Evolutionary conservation across 2,329 filamentous ascomycete genomes (phyloP).

Genomic region (Cladosporium cucumerinum): DNA sequence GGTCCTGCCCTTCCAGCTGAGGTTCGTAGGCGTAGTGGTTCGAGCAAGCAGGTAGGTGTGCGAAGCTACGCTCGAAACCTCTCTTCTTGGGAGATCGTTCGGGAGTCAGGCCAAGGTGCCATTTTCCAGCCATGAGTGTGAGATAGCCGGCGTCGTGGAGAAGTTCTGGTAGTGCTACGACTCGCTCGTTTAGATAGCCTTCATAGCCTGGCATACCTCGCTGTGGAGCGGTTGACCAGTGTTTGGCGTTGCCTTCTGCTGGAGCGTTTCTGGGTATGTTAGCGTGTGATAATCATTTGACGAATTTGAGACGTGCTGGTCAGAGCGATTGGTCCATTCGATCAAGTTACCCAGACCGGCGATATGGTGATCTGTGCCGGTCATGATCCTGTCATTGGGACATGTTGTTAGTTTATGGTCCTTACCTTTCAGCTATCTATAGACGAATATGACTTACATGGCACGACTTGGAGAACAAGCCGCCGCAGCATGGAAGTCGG

Average conservation of each 20-base stretch:
- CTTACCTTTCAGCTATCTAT: neutral
- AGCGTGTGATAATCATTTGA: neutral
- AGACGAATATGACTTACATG: constrained; percentile 42
- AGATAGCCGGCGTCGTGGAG: constrained; percentile 58
- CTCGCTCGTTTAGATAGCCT: constrained; percentile 60
- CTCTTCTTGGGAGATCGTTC: constrained; percentile 55
- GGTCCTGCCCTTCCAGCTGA: constrained; percentile 36
- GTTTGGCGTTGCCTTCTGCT: constrained; percentile 42
- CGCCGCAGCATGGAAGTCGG: constrained; percentile 62
- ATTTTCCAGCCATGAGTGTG: constrained; percentile 61
- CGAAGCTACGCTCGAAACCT: constrained; percentile 59
- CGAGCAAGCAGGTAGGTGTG: constrained; percentile 58
- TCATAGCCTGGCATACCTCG: constrained; percentile 60
- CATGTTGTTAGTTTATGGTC: neutral
- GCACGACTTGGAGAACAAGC: constrained; percentile 63
- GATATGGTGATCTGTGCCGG: constrained; percentile 61
- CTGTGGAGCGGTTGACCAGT: constrained; percentile 52
- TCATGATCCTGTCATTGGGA: constrained; percentile 48
- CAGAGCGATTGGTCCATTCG: constrained; percentile 56
- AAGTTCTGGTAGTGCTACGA: constrained; percentile 58
- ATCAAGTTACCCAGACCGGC: constrained; percentile 58
- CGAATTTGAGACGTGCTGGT: constrained; percentile 33
- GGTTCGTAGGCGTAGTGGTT: constrained; percentile 57
- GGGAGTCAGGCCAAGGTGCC: constrained; percentile 59
- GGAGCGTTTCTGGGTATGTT: constrained; percentile 41